Conservation (phyloP, 2,329 filamentous ascomycete genomes). For the Grosmannia clavigera region DNA sequence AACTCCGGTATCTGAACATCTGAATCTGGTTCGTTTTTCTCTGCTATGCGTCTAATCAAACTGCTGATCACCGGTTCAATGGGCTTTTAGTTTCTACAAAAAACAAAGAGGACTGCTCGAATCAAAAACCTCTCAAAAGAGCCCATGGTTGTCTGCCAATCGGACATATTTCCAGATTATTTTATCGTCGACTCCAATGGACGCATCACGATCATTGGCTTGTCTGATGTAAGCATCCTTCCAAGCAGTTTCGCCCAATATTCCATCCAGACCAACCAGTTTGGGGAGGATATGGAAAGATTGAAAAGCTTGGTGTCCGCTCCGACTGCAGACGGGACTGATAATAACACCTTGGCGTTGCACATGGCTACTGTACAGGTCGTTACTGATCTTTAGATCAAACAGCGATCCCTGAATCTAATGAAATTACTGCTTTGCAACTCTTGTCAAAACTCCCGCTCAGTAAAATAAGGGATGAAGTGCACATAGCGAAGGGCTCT, state of each 20-base stretch:
- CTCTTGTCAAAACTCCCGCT: neutral
- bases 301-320: neutral
- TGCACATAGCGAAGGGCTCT: neutral
- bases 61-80: neutral
- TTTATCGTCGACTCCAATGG: neutral
- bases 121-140: neutral
- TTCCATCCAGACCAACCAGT: neutral
- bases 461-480: neutral
- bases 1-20: too few relatives aligned
- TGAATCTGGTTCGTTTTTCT: neutral
- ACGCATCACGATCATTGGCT: neutral
- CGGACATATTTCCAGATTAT: neutral
- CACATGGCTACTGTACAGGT: neutral
- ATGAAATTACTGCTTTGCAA: neutral
- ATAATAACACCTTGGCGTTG: neutral
- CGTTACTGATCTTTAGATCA: neutral
- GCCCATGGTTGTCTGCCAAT: neutral
- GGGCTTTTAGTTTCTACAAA: neutral
- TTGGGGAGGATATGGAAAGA: neutral
- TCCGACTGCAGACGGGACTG: neutral
- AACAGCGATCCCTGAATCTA: too few relatives aligned
- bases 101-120: neutral
- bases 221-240: neutral
- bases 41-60: neutral
- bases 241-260: neutral